Evolutionary conservation across 192 early-diverging fungal genomes (phyloP), one percentile per base, ranked within the genome.

Genomic region (Entomortierella beljakovae): DNA sequence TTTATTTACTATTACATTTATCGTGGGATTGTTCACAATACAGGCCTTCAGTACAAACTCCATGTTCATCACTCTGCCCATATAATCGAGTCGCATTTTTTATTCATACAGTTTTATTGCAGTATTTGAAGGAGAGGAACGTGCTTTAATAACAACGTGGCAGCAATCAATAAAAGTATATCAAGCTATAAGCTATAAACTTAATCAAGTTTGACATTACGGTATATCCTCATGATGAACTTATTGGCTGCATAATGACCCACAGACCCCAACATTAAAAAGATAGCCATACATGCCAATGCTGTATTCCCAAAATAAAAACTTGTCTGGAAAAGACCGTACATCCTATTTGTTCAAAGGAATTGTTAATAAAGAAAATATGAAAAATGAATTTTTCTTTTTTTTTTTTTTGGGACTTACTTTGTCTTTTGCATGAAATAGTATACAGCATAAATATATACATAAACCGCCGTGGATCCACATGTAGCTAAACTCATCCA

Each of bases 231-330:
- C 63, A 86, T 74, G 18, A 94, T 82, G 75, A 94, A 93, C 53
- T 82, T 68, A 53, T 81, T 84, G 26, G 92, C 87, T 2, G 89
- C 82, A 60, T 77, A 88, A 82, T 94, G 87, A 9, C 93, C 92
- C 20, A 94, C 80, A 53, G 82, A 83, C 74, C 92, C 93, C 13
- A 94, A 79, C 80, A 93, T 85, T 43, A 87, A 72, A 61, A 91
- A 92, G 66, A 92, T 75, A 13, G 85, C 88, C 70, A 91, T 81
- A 55, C 91, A 91, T 16, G 86, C 73, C 61, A 94, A 61, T 1
- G 80, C 88, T 3, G 89, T 93, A 61, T 94, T 93, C 51, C 91
- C 92, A 85, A 94, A 94, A 71, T 93, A 94, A 72, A 92, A 94
- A 22, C 86, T 88, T 11, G 90, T 87, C 64, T 94, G 93, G 71